A percentile compares a stretch with the other conserved stretches of the same genome.
Evolutionary conservation across 345 rosid genomes (phyloP).

Genomic region (Reutealis trisperma): DNA sequence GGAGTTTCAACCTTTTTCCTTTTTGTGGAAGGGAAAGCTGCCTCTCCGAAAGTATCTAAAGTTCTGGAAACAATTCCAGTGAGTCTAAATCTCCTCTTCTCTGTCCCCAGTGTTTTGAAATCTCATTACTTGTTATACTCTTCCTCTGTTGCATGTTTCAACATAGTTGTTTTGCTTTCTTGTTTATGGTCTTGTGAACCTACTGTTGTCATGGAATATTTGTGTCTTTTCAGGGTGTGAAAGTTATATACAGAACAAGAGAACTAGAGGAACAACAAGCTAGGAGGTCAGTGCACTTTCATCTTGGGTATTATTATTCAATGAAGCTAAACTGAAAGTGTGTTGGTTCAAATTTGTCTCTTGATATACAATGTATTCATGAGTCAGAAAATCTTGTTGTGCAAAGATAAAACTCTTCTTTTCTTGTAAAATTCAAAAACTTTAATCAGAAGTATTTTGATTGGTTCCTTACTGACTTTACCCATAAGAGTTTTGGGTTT

Average conservation of each 20-base stretch:
- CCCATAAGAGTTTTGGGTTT: neutral
- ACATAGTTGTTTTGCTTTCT: constrained; percentile 12
- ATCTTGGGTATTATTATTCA: neutral
- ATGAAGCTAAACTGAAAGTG: neutral
- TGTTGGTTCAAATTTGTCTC: neutral
- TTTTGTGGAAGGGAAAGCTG: constrained; percentile 96
- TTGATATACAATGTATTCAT: neutral
- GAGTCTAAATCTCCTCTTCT: constrained; percentile 31
- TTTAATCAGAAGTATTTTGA: neutral
- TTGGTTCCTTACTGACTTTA: constrained; percentile 1
- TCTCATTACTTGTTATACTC: neutral
- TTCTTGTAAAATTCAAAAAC: neutral
- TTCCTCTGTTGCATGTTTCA: constrained; percentile 6
- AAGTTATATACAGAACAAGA: constrained; percentile 73
- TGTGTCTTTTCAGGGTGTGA: constrained; percentile 61
- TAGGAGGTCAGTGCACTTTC: constrained; percentile 54
- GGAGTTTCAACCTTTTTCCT: constrained; percentile 85
- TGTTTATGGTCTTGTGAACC: neutral
- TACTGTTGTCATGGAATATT: constrained; percentile 7
- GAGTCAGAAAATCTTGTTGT: neutral
- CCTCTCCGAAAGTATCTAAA: constrained; percentile 64
- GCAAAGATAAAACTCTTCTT: neutral
- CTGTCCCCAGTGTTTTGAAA: neutral
- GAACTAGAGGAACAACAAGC: constrained; percentile 89
- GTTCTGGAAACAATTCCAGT: constrained; percentile 78